phyloP scores from a whole-genome alignment of 1,284 basidiomycete genomes.

The Xerocomus nothofagi region DNA sequence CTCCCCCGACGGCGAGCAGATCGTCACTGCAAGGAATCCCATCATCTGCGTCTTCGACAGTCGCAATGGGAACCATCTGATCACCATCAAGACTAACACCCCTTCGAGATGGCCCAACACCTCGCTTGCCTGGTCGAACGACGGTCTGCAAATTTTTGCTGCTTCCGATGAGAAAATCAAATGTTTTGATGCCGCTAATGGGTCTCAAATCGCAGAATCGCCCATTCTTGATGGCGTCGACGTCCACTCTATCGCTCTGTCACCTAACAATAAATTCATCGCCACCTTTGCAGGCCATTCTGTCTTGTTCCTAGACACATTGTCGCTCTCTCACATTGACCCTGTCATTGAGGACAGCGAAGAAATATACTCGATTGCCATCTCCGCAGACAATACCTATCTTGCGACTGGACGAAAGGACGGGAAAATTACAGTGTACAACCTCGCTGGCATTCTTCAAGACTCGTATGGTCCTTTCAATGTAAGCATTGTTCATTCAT shows the following conservation, averaged over 20 bases:
- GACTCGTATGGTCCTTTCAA: no score
- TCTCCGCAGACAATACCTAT: background rate
- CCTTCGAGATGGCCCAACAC: rapidly evolving
- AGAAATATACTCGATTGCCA: background rate
- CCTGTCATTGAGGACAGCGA: background rate
- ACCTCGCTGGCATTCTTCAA: no score
- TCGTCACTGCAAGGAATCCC: no score
- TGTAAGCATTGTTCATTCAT: no score
- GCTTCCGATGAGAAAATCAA: background rate
- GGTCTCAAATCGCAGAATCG: background rate
- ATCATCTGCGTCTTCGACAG: background rate
- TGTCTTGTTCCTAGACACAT: background rate
- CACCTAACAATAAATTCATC: background rate
- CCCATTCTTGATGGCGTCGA: background rate
- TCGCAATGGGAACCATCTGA: background rate
- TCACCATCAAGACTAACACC: background rate
- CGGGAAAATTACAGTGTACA: no score
- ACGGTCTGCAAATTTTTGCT: background rate
- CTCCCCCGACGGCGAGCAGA: no score
- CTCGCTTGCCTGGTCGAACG: background rate
- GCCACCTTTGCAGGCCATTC: no score
- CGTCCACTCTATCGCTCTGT: background rate
- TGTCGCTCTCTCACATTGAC: background rate
- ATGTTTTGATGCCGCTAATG: background rate
- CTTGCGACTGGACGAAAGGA: no score